These are phyloP conservation scores for Erodium chrysanthum DNA, from an alignment of 441 rosid genomes.

Conservation along the genomic window DNA sequence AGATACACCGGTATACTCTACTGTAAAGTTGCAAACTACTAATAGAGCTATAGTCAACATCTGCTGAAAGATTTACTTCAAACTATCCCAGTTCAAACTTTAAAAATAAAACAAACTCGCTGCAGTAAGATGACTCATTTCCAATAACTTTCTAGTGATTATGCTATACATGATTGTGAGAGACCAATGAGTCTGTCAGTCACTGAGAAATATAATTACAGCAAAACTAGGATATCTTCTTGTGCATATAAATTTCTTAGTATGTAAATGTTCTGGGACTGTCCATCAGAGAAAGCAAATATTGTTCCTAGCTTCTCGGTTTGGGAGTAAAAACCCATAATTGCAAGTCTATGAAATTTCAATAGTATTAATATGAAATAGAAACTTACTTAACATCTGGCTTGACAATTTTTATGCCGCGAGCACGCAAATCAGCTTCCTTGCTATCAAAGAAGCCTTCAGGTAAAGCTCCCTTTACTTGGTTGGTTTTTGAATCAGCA, in stretches of 20 bases:
- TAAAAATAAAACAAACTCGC: not conserved
- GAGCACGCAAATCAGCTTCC: constrained; percentile 95
- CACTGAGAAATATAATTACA: not conserved
- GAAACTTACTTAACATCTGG: constrained; percentile 76
- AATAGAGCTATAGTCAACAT: not conserved
- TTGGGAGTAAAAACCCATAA: not conserved
- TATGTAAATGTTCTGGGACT: not conserved
- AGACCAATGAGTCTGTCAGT: not conserved
- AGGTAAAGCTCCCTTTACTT: constrained; percentile 60
- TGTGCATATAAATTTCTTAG: not conserved
- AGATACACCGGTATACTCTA: not conserved
- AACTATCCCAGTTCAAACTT: not conserved
- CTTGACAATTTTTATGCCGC: constrained; percentile 80
- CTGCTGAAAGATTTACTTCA: not conserved
- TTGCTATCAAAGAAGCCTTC: constrained; percentile 83
- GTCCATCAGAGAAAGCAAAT: not conserved
- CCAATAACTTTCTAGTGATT: not conserved
- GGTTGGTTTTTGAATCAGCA: constrained; percentile 34
- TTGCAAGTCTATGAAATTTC: not conserved
- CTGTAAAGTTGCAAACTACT: not conserved
- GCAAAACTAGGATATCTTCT: not conserved
- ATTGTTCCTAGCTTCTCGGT: not conserved
- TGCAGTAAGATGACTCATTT: not conserved
- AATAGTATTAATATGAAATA: not conserved
- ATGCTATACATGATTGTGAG: not conserved